Percentiles rank a stretch among this genome's conserved stretches.
phyloP scores from a whole-genome alignment of 2,329 filamentous ascomycete species.

The Aspergillus pseudonomiae region DNA sequence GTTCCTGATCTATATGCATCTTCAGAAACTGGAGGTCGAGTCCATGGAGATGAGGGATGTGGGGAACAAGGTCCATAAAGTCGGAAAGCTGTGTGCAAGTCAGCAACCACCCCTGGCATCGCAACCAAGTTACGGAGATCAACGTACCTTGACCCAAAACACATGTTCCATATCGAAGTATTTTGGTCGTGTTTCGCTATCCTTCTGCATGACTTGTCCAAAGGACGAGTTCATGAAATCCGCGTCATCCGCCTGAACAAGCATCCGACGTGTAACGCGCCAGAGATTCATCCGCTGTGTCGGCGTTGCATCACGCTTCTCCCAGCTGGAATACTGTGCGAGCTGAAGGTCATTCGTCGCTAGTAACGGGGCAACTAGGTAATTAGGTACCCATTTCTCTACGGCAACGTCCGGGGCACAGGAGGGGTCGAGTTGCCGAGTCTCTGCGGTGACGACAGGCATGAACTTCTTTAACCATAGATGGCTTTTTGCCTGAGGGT shows the following conservation, averaged over 20 bases:
- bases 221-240: conserved; percentile 41
- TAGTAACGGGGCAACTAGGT: conserved; percentile 51
- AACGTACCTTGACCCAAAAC: conserved; percentile 54
- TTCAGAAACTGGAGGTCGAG: conserved; percentile 42
- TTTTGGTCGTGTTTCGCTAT: conserved; percentile 49
- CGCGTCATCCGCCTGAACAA: conserved; percentile 46
- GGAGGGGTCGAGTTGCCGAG: conserved; percentile 45
- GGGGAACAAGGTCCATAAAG: conserved; percentile 53
- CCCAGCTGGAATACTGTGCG: conserved; percentile 51
- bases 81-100: conserved; percentile 46
- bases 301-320: conserved; percentile 47
- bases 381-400: conserved; percentile 54
- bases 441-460: conserved; percentile 49
- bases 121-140: neutral
- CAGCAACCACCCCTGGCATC: conserved; percentile 6
- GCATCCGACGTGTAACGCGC: conserved; percentile 50
- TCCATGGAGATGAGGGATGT: conserved; percentile 51
- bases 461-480: conserved; percentile 50
- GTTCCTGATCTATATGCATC: conserved; percentile 47
- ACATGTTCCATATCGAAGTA: conserved; percentile 54
- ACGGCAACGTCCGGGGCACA: conserved; percentile 41
- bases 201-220: conserved; percentile 43
- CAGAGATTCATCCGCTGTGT: conserved; percentile 51
- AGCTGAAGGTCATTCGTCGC: conserved; percentile 54
- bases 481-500: conserved; percentile 45